Evolutionary conservation across 1,284 basidiomycete species (phyloP).

Genomic region (Uromyces viciae-fabae): DNA sequence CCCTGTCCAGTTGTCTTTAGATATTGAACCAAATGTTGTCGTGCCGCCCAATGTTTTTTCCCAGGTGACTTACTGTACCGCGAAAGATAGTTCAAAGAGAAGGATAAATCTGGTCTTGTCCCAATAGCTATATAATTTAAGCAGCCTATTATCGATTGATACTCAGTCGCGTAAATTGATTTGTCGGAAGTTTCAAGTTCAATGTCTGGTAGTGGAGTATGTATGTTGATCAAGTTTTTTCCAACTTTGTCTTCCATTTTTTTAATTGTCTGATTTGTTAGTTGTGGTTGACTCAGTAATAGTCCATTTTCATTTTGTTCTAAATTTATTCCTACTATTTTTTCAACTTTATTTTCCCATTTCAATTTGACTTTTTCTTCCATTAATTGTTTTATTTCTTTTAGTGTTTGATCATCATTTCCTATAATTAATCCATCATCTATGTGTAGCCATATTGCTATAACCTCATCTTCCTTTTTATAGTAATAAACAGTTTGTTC

Average conservation of each 20-base stretch:
- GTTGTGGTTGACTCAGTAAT: not conserved
- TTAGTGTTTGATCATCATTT: not conserved
- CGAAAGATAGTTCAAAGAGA: not conserved
- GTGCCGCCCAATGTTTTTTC: not conserved
- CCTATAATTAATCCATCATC: slow-evolving; percentile 19
- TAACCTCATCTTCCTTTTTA: not conserved
- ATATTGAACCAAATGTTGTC: not conserved
- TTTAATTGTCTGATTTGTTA: not conserved
- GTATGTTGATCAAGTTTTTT: too few species aligned
- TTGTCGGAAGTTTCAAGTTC: too few species aligned
- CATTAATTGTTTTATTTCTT: not conserved
- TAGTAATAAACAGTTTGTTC: slow-evolving; percentile 11
- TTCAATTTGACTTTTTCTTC: not conserved
- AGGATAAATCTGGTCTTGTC: slow-evolving; percentile 14
- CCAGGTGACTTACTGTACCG: not conserved
- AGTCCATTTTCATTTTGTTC: not conserved
- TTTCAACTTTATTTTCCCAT: not conserved
- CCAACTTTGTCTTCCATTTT: not conserved
- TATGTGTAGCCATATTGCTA: slow-evolving; percentile 6
- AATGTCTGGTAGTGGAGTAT: not conserved
- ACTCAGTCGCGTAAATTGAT: not conserved
- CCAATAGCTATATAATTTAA: slow-evolving; percentile 14
- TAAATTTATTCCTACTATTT: not conserved
- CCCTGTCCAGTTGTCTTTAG: not conserved
- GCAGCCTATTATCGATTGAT: slow-evolving; percentile 6